phyloP scores from a whole-genome alignment of 176 grass and related monocot species.

The Eremochloa ophiuroides region DNA sequence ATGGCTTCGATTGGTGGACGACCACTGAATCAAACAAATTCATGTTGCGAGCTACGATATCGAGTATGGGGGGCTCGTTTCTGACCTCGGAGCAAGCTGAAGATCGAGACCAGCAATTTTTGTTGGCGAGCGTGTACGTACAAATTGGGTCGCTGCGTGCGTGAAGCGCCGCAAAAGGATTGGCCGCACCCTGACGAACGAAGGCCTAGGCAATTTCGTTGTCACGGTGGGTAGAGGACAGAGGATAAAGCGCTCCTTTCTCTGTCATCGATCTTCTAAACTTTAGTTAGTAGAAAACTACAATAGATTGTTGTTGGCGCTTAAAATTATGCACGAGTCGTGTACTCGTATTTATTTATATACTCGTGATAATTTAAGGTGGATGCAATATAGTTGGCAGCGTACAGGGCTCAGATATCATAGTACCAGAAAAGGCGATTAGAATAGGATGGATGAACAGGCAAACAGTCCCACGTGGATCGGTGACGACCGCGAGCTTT shows the following conservation, averaged over 20 bases:
- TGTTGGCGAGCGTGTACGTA: background rate
- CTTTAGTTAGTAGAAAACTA: background rate
- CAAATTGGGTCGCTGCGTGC: background rate
- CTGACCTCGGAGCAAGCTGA: background rate
- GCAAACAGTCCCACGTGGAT: too few species aligned
- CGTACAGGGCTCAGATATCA: background rate
- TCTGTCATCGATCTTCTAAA: background rate
- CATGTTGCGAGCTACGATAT: background rate
- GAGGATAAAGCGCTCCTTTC: background rate
- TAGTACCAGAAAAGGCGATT: background rate
- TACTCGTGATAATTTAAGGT: background rate
- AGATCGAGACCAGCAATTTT: background rate
- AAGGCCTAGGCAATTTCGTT: background rate
- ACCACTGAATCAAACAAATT: background rate
- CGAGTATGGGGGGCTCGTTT: background rate
- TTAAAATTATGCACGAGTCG: background rate
- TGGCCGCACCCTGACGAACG: background rate
- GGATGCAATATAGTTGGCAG: background rate
- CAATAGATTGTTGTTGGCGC: background rate
- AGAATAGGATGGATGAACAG: background rate
- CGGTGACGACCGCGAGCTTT: background rate
- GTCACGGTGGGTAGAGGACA: conserved; percentile 29
- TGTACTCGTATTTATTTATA: background rate
- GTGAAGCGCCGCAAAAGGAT: background rate
- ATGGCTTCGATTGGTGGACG: background rate